phyloP scores from a whole-genome alignment of 2,329 filamentous ascomycete species.

The Fonsecaea nubica region DNA sequence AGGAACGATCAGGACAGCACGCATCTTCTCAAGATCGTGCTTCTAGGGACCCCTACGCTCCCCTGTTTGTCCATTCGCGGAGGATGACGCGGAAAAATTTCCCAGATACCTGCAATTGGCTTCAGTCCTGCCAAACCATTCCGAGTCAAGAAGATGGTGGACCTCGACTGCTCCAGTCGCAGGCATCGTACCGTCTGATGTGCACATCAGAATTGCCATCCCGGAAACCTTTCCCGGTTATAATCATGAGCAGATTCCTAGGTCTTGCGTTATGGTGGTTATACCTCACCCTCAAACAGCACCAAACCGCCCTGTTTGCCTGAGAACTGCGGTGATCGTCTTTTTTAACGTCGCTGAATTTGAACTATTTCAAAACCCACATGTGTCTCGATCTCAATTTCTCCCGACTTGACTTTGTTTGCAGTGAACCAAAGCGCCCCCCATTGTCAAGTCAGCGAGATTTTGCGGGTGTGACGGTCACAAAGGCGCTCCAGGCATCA shows the following conservation, averaged over 20 bases:
- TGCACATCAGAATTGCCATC: background rate
- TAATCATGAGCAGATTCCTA: background rate
- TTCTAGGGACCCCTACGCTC: background rate
- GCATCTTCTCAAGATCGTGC: background rate
- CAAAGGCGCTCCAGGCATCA: background rate
- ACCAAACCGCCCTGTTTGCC: background rate
- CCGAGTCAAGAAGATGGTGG: background rate
- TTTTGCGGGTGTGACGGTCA: background rate
- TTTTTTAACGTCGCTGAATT: background rate
- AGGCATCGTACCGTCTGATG: background rate
- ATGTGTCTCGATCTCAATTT: background rate
- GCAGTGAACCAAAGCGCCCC: background rate
- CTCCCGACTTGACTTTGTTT: background rate
- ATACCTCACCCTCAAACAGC: background rate
- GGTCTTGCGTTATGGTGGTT: background rate
- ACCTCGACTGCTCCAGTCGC: background rate
- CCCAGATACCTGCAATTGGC: background rate
- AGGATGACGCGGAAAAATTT: background rate
- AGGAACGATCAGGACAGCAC: background rate
- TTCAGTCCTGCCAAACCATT: background rate
- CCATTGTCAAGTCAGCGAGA: background rate
- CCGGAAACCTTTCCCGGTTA: slow-evolving; percentile 2
- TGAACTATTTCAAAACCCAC: background rate
- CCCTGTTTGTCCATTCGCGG: background rate
- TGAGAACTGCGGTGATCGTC: background rate